Conservation (phyloP, 1,284 basidiomycete genomes). For the Omphalotus olearius region DNA sequence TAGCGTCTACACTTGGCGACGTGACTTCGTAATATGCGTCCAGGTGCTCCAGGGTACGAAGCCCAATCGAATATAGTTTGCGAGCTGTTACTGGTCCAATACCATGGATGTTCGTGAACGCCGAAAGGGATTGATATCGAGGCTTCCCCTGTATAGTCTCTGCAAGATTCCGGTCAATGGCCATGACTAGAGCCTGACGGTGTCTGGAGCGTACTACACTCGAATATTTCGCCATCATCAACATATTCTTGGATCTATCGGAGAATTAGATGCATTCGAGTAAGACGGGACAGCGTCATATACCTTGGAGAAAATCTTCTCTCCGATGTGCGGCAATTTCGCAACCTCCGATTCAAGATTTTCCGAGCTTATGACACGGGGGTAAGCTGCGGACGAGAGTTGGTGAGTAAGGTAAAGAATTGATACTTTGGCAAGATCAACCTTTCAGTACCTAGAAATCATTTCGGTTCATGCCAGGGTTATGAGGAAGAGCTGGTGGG, state of each 20-base stretch:
- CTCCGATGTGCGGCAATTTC: constrained; percentile 56
- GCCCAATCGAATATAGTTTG: constrained; percentile 53
- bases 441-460: constrained; percentile 54
- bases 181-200: background rate
- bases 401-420: background rate
- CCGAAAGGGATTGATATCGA: constrained; percentile 51
- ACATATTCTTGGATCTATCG: constrained; percentile 61
- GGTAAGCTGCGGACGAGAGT: constrained; percentile 48
- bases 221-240: constrained; percentile 47
- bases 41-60: constrained; percentile 59
- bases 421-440: constrained; percentile 20
- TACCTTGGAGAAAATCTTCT: constrained; percentile 59
- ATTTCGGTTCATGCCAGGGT: background rate
- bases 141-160: constrained; percentile 43
- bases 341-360: constrained; percentile 39
- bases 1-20: constrained; percentile 12
- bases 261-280: background rate
- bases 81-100: constrained; percentile 68
- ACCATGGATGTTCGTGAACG: constrained; percentile 65
- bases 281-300: background rate
- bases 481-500: background rate
- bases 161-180: constrained; percentile 22
- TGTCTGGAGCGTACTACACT: constrained; percentile 46
- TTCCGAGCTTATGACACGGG: constrained; percentile 42
- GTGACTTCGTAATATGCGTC: constrained; percentile 58